Base-by-base conservation (phyloP, 306 rosid genomes). In the Canavalia ensiformis region DNA sequence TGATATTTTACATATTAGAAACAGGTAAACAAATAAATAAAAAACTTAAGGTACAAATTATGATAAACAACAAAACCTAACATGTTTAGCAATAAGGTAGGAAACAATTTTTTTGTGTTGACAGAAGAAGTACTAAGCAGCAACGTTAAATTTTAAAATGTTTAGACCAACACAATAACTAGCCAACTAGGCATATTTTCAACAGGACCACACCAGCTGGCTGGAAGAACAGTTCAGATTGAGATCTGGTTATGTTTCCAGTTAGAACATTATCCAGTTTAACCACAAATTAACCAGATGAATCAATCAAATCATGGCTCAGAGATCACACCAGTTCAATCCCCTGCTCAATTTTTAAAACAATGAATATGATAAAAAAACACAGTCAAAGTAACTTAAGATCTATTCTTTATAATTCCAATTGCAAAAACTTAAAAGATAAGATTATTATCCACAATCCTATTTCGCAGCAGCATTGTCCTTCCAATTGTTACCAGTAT, bases 11-110 rank as follows among this genome's bases (percentile, higher is more conserved):
- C 54, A 67, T 59, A 68, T 78, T 30, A 79, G 72, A 62, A 60
- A 58, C 69, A 29, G 13, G 8, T 49, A 8, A 50, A 70, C 70
- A 81, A 71, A 72, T 67, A 73, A 75, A 72, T 51, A 25, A 57
- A 62, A 69, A 64, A 28, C 50, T 39, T 9, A 33, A 74, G 35
- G 49, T 56, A 66, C 41, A 41, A 5, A 7, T 58, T 59, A 11
- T 2, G 44, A 65, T 68, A 70, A 46, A 74, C 66, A 49, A 62
- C 39, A 58, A 39, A 68, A 3, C 60, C 44, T 54, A 59, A 72
- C 44, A 75, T 33, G 60, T 44, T 25, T 51, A 79, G 31, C 47
- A 66, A 28, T 1, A 71, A 55, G 60, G 70, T 34, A 63, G 41
- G 68, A 30, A 47, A 51, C 34, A 52, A 72, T 5, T 55, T 5